These are phyloP conservation scores for Blattamonas nauphoetae DNA, from an alignment of 78 protist species.

Conservation along the genomic window DNA sequence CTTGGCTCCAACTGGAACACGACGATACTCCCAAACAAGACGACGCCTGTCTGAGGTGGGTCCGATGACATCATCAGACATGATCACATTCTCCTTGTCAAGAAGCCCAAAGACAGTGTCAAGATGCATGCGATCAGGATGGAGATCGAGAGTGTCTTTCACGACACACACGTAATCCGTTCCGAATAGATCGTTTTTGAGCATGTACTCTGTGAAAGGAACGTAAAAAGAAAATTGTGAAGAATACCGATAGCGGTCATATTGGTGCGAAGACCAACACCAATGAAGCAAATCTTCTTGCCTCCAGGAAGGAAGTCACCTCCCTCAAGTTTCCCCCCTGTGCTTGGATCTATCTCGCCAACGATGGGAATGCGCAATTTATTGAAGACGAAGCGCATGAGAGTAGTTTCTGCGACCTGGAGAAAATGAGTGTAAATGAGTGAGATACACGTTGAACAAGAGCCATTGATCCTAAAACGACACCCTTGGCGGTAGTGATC, in stretches of 20 bases:
- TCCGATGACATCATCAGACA: background rate
- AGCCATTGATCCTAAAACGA: slow-evolving; percentile 12
- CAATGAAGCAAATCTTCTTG: slow-evolving; percentile 8
- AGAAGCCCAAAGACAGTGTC: background rate
- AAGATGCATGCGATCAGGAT: background rate
- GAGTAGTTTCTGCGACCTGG: background rate
- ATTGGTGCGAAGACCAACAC: slow-evolving; percentile 24
- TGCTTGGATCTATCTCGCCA: background rate
- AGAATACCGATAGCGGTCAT: background rate
- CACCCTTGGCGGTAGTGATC: slow-evolving; percentile 19
- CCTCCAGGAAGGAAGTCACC: slow-evolving; percentile 32
- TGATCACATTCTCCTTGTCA: background rate
- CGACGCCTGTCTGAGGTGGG: background rate
- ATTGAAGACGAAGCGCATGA: slow-evolving; percentile 24
- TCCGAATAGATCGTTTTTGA: background rate
- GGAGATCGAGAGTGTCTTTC: background rate
- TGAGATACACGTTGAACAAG: slow-evolving; percentile 5
- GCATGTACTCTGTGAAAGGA: background rate
- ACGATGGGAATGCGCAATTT: slow-evolving; percentile 14
- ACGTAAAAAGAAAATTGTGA: background rate
- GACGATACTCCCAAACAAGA: background rate
- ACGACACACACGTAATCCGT: background rate
- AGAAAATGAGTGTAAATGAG: background rate
- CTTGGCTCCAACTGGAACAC: too few relatives aligned
- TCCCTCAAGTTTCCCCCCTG: slow-evolving; percentile 12